A percentile compares a stretch with the other conserved stretches of the same genome.
phyloP scores from a whole-genome alignment of 1,139 yeast genomes.

The Scheffersomyces segobiensis region DNA sequence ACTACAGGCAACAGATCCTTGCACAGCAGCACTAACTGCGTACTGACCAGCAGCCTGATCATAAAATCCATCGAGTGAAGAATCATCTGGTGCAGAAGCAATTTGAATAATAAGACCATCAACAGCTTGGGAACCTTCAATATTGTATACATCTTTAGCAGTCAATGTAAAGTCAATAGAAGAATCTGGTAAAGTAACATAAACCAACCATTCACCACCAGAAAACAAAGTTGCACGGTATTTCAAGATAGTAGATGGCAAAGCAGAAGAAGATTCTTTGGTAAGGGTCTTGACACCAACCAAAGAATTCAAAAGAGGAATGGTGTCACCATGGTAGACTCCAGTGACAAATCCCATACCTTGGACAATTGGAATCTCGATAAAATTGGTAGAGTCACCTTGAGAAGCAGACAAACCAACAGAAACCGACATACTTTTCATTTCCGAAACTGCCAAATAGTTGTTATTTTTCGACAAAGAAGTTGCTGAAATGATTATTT shows the following conservation, averaged over 20 bases:
- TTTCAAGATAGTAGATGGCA: conserved; percentile 45
- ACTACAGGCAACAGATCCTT: conserved; percentile 29
- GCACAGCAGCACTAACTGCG: conserved; percentile 33
- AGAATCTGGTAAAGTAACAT: conserved; percentile 49
- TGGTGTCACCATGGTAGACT: conserved; percentile 57
- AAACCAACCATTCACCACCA: conserved; percentile 58
- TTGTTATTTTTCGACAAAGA: conserved; percentile 37
- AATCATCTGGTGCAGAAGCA: conserved; percentile 42
- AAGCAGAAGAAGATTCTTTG: conserved; percentile 40
- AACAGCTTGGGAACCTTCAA: conserved; percentile 45
- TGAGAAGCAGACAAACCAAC: conserved; percentile 38
- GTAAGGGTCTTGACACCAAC: conserved; percentile 52
- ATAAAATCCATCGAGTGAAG: conserved; percentile 26
- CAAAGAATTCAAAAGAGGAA: conserved; percentile 54
- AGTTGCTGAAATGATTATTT: conserved; percentile 57
- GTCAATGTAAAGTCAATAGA: conserved; percentile 37
- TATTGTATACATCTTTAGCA: conserved; percentile 34
- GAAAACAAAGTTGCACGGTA: conserved; percentile 56
- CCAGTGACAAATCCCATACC: conserved; percentile 65
- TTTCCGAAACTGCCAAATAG: conserved; percentile 45
- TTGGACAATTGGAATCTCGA: conserved; percentile 51
- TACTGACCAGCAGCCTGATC: conserved; percentile 41
- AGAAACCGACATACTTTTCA: conserved; percentile 57
- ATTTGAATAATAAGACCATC: conserved; percentile 63
- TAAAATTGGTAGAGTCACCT: conserved; percentile 23